These are phyloP conservation scores for Metschnikowia gruessii DNA, from an alignment of 805 yeast genomes.

Conservation along the genomic window DNA sequence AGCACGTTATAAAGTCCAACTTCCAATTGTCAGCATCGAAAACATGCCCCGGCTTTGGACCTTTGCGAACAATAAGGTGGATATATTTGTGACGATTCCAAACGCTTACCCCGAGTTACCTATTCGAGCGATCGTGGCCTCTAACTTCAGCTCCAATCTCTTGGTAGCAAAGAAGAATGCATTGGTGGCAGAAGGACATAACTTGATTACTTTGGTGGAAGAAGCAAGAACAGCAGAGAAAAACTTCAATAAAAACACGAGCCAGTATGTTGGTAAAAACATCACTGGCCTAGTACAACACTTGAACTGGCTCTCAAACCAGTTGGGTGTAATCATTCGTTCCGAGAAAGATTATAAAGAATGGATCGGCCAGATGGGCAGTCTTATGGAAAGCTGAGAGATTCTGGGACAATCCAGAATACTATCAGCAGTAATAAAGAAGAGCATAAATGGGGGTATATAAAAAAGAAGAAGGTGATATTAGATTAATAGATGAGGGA, in stretches of 20 bases:
- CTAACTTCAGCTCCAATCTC: conserved; percentile 31
- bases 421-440: too few relatives aligned
- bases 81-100: conserved; percentile 35
- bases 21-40: conserved; percentile 26
- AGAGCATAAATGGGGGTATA: too few relatives aligned
- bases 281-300: conserved; percentile 23
- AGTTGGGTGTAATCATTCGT: conserved; percentile 13
- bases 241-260: conserved; percentile 26
- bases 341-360: conserved; percentile 1
- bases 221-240: conserved; percentile 29
- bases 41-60: conserved; percentile 32
- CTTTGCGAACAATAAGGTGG: conserved; percentile 23
- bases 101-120: conserved; percentile 30
- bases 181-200: conserved; percentile 13
- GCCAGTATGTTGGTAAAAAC: conserved; percentile 15
- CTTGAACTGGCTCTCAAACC: conserved; percentile 33
- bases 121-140: conserved; percentile 25
- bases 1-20: conserved; percentile 30
- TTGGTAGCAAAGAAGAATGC: conserved; percentile 24
- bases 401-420: too few relatives aligned
- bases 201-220: conserved; percentile 21
- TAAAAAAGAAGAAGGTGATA: too few relatives aligned
- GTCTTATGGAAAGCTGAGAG: background rate
- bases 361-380: conserved; percentile 5
- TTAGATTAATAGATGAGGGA: too few relatives aligned